Conservation (phyloP, 2,329 filamentous ascomycete species). For the Aspergillus sp. region DNA sequence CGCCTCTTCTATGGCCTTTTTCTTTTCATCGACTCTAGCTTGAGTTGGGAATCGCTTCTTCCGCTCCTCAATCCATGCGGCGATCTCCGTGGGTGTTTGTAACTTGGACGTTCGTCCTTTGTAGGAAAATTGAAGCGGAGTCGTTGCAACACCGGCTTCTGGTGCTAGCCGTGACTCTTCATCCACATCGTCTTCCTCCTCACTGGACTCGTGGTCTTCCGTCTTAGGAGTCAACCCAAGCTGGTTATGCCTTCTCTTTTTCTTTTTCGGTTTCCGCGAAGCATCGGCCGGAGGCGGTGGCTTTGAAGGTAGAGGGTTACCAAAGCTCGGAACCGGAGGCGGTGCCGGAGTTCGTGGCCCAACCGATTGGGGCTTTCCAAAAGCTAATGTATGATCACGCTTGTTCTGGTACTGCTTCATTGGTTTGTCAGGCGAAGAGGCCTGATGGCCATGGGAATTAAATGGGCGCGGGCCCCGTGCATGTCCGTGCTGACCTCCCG, state of each 20-base stretch:
- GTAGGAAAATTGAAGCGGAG: conserved; percentile 49
- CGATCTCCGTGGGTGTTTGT: conserved; percentile 61
- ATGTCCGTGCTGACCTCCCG: conserved; percentile 26
- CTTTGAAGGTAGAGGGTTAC: conserved; percentile 39
- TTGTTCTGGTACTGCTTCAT: conserved; percentile 23
- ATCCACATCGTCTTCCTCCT: conserved; percentile 42
- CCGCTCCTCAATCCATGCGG: conserved; percentile 75
- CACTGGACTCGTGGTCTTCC: conserved; percentile 42
- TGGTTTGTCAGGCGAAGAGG: conserved; percentile 10
- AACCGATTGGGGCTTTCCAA: conserved; percentile 26
- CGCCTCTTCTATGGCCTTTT: conserved; percentile 61
- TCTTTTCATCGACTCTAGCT: conserved; percentile 59
- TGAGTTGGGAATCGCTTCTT: conserved; percentile 76
- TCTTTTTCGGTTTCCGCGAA: conserved; percentile 33
- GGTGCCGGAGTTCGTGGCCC: conserved; percentile 31
- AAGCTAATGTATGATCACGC: conserved; percentile 33
- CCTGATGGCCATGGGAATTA: conserved; percentile 17
- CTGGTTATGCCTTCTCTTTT: conserved; percentile 42
- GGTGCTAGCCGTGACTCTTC: conserved; percentile 40
- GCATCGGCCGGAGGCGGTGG: conserved; percentile 33
- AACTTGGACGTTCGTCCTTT: conserved; percentile 52
- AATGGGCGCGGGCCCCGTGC: conserved; percentile 18
- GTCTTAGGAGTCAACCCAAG: conserved; percentile 44
- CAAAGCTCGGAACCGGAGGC: conserved; percentile 43
- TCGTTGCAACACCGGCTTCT: conserved; percentile 12